These are phyloP conservation scores for Paecilomyces sp. DNA, from an alignment of 2,329 filamentous ascomycete species.

Conservation along the genomic window DNA sequence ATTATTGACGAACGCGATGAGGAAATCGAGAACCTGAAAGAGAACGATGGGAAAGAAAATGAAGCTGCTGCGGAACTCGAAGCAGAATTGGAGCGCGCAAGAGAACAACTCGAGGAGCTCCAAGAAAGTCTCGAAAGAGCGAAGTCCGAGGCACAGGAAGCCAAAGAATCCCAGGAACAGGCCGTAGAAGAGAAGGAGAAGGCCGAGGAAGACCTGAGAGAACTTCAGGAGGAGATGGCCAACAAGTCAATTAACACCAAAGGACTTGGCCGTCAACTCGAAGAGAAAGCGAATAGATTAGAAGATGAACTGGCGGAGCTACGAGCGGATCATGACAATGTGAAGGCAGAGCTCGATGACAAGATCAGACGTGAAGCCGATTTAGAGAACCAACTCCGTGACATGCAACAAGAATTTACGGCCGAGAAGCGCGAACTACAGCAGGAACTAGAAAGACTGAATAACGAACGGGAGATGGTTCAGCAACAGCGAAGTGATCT, in stretches of 20 bases:
- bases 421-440: constrained; percentile 31
- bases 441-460: constrained; percentile 37
- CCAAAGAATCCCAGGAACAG: constrained; percentile 40
- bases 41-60: constrained; percentile 36
- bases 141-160: constrained; percentile 28
- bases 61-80: constrained; percentile 41
- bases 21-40: constrained; percentile 61
- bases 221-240: constrained; percentile 67
- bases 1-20: constrained; percentile 68
- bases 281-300: constrained; percentile 61
- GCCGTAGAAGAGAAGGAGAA: constrained; percentile 46
- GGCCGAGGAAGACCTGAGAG: constrained; percentile 50
- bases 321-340: constrained; percentile 37
- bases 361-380: constrained; percentile 35
- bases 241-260: constrained; percentile 73
- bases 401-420: constrained; percentile 31
- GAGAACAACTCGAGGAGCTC: constrained; percentile 37
- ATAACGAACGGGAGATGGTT: constrained; percentile 39
- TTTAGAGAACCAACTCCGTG: constrained; percentile 46
- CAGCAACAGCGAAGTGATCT: constrained; percentile 35
- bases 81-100: constrained; percentile 41
- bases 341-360: constrained; percentile 38
- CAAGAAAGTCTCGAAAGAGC: constrained; percentile 35
- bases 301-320: constrained; percentile 58
- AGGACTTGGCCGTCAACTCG: constrained; percentile 65